These are phyloP conservation scores for Dryas drummondii DNA, from an alignment of 306 rosid genomes.

Conservation along the genomic window DNA sequence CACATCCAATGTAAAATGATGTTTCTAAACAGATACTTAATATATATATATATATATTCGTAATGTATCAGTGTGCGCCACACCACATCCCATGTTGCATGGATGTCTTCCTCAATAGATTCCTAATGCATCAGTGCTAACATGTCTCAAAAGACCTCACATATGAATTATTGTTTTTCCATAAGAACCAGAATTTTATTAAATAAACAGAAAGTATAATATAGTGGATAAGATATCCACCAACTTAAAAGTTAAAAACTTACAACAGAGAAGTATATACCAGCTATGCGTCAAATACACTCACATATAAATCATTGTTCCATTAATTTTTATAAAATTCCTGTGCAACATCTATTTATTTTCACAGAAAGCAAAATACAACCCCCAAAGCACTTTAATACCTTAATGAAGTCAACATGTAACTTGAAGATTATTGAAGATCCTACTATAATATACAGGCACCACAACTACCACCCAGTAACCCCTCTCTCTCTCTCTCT, in stretches of 20 bases:
- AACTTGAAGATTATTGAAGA: neutral
- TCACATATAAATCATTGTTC: neutral
- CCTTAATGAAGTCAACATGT: neutral
- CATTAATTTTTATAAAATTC: neutral
- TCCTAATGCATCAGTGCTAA: constrained; percentile 3
- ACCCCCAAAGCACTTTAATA: no score
- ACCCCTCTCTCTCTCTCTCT: neutral
- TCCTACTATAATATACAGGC: neutral
- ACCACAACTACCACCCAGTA: neutral
- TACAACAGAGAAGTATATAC: no score
- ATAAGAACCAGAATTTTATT: no score
- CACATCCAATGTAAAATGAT: neutral
- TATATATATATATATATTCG: neutral
- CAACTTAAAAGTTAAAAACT: no score
- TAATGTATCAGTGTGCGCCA: neutral
- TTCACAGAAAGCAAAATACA: neutral
- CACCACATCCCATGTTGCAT: neutral
- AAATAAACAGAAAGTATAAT: no score
- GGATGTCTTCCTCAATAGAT: neutral
- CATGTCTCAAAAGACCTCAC: neutral
- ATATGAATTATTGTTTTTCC: neutral
- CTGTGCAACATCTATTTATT: neutral
- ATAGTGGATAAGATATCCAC: no score
- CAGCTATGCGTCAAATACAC: no score
- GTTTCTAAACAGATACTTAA: neutral